Base-by-base conservation (phyloP, 208 protist species). In the Wallacemonas sp. region DNA sequence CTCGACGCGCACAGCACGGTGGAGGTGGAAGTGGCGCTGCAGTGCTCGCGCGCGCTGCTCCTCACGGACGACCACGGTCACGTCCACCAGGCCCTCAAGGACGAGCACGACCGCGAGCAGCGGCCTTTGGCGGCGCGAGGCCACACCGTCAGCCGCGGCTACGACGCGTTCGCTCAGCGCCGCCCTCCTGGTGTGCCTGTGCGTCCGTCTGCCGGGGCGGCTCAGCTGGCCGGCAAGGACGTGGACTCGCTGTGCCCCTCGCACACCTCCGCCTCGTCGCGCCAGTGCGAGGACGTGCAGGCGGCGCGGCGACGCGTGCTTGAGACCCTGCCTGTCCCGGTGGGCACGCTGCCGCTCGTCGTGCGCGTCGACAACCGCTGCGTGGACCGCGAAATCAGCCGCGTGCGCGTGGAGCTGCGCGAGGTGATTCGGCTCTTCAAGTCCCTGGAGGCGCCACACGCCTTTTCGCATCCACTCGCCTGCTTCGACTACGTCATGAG, bases 371-470 rank as follows among this genome's bases (percentile, higher is more conserved):
- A 68, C 55, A 88, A 88, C 64, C 61, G 75, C 44, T 81, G 76
- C 61, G 38, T 44, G 12, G 22, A 32, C 2, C 61, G 67, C 12
- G 71, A 71, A 25, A 74, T 88, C 45, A 22, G 26, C 31, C 39
- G 70, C 39, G 79, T 85, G 29, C 74, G 78, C 14, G 79, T 88
- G 2, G 82, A 88, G 55, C 73, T 88, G 48, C 69, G 74, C 44
- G 82, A 76, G 54, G 76, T 48, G 33, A 67, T 88, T 25, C 67
- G 81, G 48, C 61, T 88, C 29, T 88, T 88, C 72, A 88, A 85
- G 61, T 68, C 82, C 11, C 78, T 88, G n/a, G 77, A 78, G 63
- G 65, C 68, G 22, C 75, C 82, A n/a, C 57, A 48, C 50, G 31
- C 48, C 14, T 55, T 80, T 16, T 65, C 66, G 36, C 71, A 72